Percentiles rank a stretch among this genome's conserved stretches.
Evolutionary conservation across 169 alveolate genomes (phyloP).

Genomic region (Sarcocystis neurona): DNA sequence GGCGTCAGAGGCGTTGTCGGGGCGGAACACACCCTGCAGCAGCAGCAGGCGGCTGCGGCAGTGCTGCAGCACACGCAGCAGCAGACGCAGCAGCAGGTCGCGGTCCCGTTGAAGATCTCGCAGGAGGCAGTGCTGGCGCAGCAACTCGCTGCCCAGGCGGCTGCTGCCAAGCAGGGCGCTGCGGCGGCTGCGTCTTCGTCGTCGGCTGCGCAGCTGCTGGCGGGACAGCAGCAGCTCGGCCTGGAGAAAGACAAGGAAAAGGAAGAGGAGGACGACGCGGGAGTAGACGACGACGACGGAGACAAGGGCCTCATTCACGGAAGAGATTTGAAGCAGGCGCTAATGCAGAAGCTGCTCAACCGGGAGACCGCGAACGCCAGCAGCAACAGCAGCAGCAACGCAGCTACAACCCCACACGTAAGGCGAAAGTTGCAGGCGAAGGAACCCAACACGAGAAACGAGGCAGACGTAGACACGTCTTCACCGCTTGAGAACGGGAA

Average conservation of each 20-base stretch:
- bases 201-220: too few species aligned
- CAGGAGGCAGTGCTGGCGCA: conserved; percentile 63
- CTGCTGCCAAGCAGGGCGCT: conserved; percentile 52
- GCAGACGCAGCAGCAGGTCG: conserved; percentile 49
- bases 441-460: too few species aligned
- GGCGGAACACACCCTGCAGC: conserved; percentile 58
- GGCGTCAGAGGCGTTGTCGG: conserved; percentile 57
- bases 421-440: too few species aligned
- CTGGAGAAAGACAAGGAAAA: conserved; percentile 27
- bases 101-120: conserved; percentile 53
- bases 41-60: conserved; percentile 34
- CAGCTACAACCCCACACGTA: too few species aligned
- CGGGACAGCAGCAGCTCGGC: conserved; percentile 59
- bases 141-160: conserved; percentile 64
- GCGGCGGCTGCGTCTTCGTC: too few species aligned
- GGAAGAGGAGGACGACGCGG: conserved; percentile 58
- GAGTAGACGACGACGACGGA: conserved; percentile 58
- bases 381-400: conserved; percentile 46
- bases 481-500: too few species aligned
- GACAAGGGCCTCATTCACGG: conserved; percentile 53
- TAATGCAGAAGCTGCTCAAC: conserved; percentile 63
- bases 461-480: too few species aligned
- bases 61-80: conserved; percentile 21
- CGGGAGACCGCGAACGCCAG: conserved; percentile 26
- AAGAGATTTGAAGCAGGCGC: conserved; percentile 54